A percentile compares a stretch with the other conserved stretches of the same genome.
phyloP scores from a whole-genome alignment of 495 filamentous ascomycete species.

The Podospora pseudocomata region DNA sequence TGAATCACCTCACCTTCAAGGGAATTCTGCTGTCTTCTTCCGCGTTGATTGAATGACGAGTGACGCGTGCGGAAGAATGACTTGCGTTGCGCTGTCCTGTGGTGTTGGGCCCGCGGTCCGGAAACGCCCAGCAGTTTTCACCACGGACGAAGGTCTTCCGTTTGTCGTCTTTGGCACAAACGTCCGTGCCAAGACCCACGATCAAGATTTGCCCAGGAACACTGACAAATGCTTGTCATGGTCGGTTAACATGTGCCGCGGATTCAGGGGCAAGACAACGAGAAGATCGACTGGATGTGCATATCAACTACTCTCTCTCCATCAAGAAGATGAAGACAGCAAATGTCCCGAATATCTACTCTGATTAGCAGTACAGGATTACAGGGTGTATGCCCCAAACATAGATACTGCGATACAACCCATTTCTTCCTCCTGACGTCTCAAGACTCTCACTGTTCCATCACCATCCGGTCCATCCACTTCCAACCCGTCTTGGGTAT shows the following conservation, averaged over 20 bases:
- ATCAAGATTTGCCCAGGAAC: constrained; percentile 8
- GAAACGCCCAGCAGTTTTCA: neutral
- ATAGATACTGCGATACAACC: too few relatives aligned
- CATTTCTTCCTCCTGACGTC: too few relatives aligned
- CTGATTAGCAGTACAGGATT: neutral
- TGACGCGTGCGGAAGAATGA: neutral
- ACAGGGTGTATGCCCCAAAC: neutral
- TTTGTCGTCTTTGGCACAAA: constrained; percentile 10
- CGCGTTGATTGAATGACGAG: neutral
- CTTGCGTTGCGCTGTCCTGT: constrained; percentile 1
- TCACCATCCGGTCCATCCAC: neutral
- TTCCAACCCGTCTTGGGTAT: neutral
- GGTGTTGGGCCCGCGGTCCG: neutral
- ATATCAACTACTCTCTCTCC: neutral
- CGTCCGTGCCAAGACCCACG: constrained; percentile 8
- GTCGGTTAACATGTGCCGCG: neutral
- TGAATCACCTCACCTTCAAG: constrained; percentile 5
- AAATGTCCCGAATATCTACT: neutral
- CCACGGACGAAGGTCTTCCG: constrained; percentile 23
- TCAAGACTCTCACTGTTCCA: too few relatives aligned
- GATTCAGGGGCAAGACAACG: neutral
- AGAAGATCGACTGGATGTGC: neutral
- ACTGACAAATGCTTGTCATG: neutral
- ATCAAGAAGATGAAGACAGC: neutral
- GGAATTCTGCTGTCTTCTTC: neutral